Percentiles rank a stretch among this genome's conserved stretches.
Evolutionary conservation across 1,284 basidiomycete genomes (phyloP).

Genomic region (Cryptococcus hybrid): DNA sequence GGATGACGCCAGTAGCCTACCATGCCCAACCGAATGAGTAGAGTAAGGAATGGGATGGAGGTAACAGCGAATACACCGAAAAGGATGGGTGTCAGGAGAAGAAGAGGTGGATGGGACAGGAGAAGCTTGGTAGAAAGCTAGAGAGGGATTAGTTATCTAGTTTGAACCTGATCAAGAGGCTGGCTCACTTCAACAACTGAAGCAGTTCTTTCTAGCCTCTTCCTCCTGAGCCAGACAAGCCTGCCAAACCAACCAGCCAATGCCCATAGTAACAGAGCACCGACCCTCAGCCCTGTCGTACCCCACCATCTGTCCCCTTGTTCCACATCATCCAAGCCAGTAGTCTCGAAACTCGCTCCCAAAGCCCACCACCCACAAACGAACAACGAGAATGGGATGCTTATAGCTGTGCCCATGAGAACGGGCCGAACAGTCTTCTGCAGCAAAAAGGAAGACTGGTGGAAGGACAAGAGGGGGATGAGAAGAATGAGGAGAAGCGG

Average conservation of each 20-base stretch:
- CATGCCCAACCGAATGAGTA: slow-evolving; percentile 76
- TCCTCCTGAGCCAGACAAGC: slow-evolving; percentile 64
- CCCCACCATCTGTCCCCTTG: slow-evolving; percentile 73
- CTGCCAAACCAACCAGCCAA: slow-evolving; percentile 70
- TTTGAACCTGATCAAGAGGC: slow-evolving; percentile 4
- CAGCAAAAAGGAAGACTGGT: slow-evolving; percentile 71
- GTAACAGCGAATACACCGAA: slow-evolving; percentile 68
- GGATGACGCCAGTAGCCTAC: slow-evolving; percentile 61
- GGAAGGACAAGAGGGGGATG: slow-evolving; percentile 68
- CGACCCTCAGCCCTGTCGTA: slow-evolving; percentile 63
- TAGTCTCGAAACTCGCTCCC: slow-evolving; percentile 84
- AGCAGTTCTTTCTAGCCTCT: slow-evolving; percentile 57
- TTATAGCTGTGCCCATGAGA: slow-evolving; percentile 71
- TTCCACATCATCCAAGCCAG: slow-evolving; percentile 60
- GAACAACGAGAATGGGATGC: slow-evolving; percentile 75
- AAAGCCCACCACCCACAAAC: slow-evolving; percentile 84
- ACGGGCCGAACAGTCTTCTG: slow-evolving; percentile 77
- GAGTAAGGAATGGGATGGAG: slow-evolving; percentile 79
- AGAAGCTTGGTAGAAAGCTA: slow-evolving; percentile 71
- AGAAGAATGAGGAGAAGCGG: slow-evolving; percentile 79
- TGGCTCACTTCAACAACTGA: slow-evolving; percentile 61
- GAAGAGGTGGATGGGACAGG: slow-evolving; percentile 72
- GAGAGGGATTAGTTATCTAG: slow-evolving; percentile 11
- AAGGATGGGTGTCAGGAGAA: slow-evolving; percentile 74
- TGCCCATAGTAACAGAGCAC: slow-evolving; percentile 70